A percentile compares a stretch with the other conserved stretches of the same genome.
Conservation (phyloP, 1,284 basidiomycete species). For the Agroathelia rolfsii region DNA sequence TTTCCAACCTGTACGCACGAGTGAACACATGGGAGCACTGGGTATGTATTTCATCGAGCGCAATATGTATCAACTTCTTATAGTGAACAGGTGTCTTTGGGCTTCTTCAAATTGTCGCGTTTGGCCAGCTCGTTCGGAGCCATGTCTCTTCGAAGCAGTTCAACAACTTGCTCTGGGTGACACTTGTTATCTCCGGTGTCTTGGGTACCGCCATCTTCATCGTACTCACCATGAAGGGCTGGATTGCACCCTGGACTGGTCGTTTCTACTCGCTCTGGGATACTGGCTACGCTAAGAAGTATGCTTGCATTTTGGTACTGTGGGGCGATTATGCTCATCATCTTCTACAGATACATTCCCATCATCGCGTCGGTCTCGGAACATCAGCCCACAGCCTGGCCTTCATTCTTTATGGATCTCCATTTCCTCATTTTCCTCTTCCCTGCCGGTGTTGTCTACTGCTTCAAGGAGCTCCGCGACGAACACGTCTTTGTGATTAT, state of each 20-base stretch:
- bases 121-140: conserved; percentile 81
- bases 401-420: conserved; percentile 98
- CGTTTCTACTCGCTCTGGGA: conserved; percentile 99
- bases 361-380: conserved; percentile 99
- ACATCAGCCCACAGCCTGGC: conserved; percentile 99
- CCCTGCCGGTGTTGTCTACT: conserved; percentile 91
- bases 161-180: conserved; percentile 67
- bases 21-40: conserved; percentile 98
- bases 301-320: conserved; percentile 18
- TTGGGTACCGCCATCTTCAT: conserved; percentile 67
- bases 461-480: conserved; percentile 90
- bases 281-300: conserved; percentile 97
- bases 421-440: conserved; percentile 97
- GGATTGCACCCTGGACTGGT: conserved; percentile 98
- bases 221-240: conserved; percentile 84
- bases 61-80: conserved; percentile 4
- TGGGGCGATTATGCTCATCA: conserved; percentile 7
- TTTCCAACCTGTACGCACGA: conserved; percentile 96
- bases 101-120: conserved; percentile 92
- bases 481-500: conserved; percentile 99
- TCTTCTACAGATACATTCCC: conserved; percentile 73
- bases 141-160: conserved; percentile 94
- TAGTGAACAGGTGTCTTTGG: conserved; percentile 78
- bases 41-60: conserved; percentile 33
- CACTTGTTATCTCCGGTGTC: conserved; percentile 64